phyloP scores from a whole-genome alignment of 164 flowering plant species.

The Magnolia sinica region DNA sequence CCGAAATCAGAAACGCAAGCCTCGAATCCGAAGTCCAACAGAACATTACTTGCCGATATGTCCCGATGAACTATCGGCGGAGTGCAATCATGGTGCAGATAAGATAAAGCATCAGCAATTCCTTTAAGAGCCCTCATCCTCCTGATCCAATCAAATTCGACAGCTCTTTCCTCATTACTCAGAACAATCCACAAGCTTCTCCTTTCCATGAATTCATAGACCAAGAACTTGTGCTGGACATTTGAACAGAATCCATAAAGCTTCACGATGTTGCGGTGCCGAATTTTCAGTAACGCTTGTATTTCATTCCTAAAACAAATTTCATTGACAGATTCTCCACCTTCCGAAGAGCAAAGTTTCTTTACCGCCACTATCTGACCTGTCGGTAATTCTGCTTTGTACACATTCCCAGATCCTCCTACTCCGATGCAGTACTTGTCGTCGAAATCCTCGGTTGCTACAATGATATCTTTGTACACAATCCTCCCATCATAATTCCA shows the following conservation, averaged over 20 bases:
- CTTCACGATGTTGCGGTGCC: conserved; percentile 14
- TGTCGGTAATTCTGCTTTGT: conserved; percentile 9
- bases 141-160: conserved; percentile 12
- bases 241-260: conserved; percentile 8
- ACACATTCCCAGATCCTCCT: conserved; percentile 16
- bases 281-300: conserved; percentile 1
- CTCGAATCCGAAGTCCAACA: conserved; percentile 7
- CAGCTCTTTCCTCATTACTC: background rate
- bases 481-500: conserved; percentile 5
- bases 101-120: conserved; percentile 8
- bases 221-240: background rate
- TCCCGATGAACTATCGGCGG: conserved; percentile 16
- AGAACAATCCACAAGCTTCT: conserved; percentile 5
- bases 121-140: conserved; percentile 11
- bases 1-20: conserved; percentile 18
- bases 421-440: conserved; percentile 6
- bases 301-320: conserved; percentile 11
- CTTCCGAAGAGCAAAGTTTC: background rate
- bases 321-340: background rate
- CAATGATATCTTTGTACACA: conserved; percentile 8
- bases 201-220: conserved; percentile 13
- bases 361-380: conserved; percentile 18
- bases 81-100: conserved; percentile 13
- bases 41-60: conserved; percentile 10
- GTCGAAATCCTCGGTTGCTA: conserved; percentile 16